Percentiles rank a stretch among this genome's conserved stretches.
Conservation (phyloP, 2,329 filamentous ascomycete genomes). For the Zasmidium cellare region DNA sequence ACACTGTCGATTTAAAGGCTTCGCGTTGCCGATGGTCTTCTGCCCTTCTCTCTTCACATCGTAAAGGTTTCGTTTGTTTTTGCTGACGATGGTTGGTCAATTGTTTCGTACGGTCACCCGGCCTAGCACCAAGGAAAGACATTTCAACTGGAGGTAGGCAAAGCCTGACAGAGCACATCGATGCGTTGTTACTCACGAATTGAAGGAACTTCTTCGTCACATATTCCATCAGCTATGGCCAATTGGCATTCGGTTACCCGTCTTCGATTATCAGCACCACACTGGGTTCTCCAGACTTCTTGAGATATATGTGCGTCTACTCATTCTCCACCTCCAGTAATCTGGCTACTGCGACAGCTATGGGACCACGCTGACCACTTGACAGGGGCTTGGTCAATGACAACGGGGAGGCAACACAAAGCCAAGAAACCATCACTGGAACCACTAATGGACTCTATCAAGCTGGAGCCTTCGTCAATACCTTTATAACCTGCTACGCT, state of each 20-base stretch:
- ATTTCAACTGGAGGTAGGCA: neutral
- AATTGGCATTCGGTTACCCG: neutral
- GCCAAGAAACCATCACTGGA: neutral
- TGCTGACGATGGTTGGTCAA: neutral
- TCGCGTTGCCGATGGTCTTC: neutral
- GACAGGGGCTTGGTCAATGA: neutral
- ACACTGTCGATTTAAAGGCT: neutral
- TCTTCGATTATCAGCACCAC: neutral
- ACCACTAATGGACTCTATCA: neutral
- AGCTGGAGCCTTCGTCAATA: slow-evolving; percentile 1
- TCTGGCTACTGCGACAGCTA: too few species aligned
- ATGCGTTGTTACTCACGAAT: neutral
- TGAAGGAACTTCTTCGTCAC: neutral
- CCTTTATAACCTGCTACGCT: neutral
- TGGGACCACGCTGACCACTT: too few species aligned
- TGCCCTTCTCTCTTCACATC: neutral
- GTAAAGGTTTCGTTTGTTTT: neutral
- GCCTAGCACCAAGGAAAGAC: neutral
- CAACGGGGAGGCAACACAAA: neutral
- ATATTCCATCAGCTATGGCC: neutral
- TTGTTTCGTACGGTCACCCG: neutral
- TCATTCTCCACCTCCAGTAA: neutral
- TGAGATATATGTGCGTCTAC: neutral
- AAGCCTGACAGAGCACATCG: neutral
- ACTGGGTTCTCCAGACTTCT: neutral